Evolutionary conservation across 1,284 basidiomycete genomes (phyloP).

Genomic region (Nidula niveotomentosa): DNA sequence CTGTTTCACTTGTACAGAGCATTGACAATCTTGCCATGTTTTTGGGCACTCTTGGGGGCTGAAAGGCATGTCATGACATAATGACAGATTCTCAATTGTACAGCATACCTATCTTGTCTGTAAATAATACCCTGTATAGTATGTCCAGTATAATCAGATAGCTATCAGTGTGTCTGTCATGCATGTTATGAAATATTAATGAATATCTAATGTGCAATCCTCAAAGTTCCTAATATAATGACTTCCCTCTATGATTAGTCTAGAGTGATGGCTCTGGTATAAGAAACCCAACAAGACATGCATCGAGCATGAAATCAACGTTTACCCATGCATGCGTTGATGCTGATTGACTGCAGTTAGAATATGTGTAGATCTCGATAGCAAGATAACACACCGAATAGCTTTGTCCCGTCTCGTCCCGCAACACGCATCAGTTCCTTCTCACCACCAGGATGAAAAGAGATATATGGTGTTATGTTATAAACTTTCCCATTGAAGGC

Average conservation of each 20-base stretch:
- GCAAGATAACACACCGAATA: conserved; percentile 72
- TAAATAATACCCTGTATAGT: no score
- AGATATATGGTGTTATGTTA: conserved; percentile 92
- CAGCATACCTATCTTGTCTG: no score
- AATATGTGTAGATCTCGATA: not conserved
- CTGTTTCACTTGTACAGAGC: no score
- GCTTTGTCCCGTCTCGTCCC: conserved; percentile 90
- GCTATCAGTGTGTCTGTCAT: no score
- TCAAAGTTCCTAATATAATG: not conserved
- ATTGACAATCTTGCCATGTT: no score
- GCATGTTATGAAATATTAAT: not conserved
- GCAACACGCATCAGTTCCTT: conserved; percentile 95
- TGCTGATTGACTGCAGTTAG: conserved; percentile 23
- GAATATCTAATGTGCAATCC: not conserved
- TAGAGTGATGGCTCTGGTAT: conserved; percentile 55
- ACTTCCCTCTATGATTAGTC: not conserved
- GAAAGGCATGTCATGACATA: no score
- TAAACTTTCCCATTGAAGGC: conserved; percentile 94
- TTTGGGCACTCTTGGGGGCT: no score
- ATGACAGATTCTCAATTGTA: no score
- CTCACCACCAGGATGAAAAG: conserved; percentile 94
- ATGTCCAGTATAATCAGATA: no score
- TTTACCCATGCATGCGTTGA: conserved; percentile 83
- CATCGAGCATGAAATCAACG: conserved; percentile 90
- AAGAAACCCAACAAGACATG: conserved; percentile 88